Conservation (phyloP, 192 early-diverging fungal genomes). For the Obelidium mucronatum region DNA sequence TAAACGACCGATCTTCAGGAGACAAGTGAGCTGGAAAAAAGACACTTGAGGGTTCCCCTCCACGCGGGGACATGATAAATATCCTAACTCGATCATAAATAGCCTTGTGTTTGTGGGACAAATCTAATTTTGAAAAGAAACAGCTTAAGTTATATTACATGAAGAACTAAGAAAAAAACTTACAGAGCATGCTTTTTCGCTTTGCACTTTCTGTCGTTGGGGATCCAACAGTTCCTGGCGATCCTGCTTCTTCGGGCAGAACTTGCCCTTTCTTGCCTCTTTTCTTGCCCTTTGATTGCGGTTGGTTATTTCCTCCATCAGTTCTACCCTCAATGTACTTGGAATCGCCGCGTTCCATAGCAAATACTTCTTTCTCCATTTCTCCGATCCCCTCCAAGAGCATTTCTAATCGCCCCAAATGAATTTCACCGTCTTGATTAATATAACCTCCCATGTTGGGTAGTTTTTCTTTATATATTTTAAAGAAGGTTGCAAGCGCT, state of each 20-base stretch:
- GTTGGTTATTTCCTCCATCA: conserved; percentile 25
- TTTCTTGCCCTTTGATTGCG: neutral
- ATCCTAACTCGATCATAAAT: conserved; percentile 57
- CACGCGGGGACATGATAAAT: conserved; percentile 46
- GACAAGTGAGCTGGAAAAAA: conserved; percentile 60
- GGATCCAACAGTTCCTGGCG: neutral
- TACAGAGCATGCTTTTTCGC: conserved; percentile 7
- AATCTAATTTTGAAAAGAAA: conserved; percentile 17
- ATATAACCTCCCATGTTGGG: conserved; percentile 81
- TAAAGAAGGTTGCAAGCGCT: conserved; percentile 86
- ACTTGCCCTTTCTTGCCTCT: neutral
- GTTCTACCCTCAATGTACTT: neutral
- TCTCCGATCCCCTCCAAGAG: conserved; percentile 84
- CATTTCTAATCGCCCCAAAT: conserved; percentile 79
- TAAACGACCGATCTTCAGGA: conserved; percentile 70
- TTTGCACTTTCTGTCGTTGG: neutral
- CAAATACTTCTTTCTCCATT: conserved; percentile 82
- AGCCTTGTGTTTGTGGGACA: conserved; percentile 33
- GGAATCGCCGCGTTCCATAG: conserved; percentile 53
- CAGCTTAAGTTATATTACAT: too few relatives aligned
- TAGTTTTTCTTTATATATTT: conserved; percentile 88
- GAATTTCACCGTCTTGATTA: conserved; percentile 79
- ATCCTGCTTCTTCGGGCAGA: neutral
- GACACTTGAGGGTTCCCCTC: neutral
- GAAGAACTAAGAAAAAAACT: neutral